Conservation (phyloP, 2,329 filamentous ascomycete genomes). For the Allantophomopsis lycopodina region DNA sequence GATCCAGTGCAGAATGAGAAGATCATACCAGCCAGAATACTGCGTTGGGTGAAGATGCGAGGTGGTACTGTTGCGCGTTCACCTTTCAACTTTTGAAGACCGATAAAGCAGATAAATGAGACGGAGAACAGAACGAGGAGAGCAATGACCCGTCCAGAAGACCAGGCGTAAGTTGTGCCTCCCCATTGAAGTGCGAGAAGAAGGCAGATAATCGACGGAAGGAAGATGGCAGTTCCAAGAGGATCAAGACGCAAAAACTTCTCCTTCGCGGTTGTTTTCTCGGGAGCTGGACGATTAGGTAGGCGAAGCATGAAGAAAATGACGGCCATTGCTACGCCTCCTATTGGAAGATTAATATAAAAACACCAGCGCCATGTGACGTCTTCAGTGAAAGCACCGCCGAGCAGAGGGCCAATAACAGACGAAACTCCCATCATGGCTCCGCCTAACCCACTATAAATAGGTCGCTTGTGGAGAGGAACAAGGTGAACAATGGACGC, state of each 20-base stretch:
- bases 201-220: constrained; percentile 11
- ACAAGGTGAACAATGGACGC: constrained; percentile 9
- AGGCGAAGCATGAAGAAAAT: constrained; percentile 25
- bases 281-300: constrained; percentile 6
- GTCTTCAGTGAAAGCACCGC: constrained; percentile 25
- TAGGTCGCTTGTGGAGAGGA: constrained; percentile 6
- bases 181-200: constrained; percentile 28
- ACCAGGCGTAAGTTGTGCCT: constrained; percentile 29
- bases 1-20: constrained; percentile 1
- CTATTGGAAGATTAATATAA: constrained; percentile 23
- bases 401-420: constrained; percentile 18
- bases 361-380: constrained; percentile 19
- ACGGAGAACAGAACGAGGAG: constrained; percentile 13
- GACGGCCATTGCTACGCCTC: constrained; percentile 13
- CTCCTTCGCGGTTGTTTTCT: constrained; percentile 19
- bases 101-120: constrained; percentile 10
- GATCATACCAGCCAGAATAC: constrained; percentile 13
- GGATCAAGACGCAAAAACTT: constrained; percentile 23
- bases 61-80: constrained; percentile 17
- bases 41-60: constrained; percentile 19
- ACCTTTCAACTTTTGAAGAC: constrained; percentile 17
- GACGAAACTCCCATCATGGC: constrained; percentile 12
- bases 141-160: constrained; percentile 17
- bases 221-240: constrained; percentile 14
- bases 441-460: constrained; percentile 9